phyloP scores from a whole-genome alignment of 2,329 filamentous ascomycete species.

The Xylariaceae sp. region DNA sequence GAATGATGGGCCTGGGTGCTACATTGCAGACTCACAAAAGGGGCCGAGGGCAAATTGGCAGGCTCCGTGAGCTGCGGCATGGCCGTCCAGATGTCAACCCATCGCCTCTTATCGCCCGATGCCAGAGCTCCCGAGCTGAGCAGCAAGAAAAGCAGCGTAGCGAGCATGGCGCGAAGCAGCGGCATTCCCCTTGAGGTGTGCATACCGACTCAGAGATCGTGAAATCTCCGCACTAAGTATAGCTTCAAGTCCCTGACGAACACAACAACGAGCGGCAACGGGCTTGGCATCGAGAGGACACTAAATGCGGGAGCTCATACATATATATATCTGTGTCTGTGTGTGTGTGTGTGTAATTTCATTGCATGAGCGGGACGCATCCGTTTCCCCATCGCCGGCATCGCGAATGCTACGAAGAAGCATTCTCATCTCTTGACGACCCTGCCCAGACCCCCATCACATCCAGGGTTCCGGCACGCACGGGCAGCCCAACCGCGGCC shows the following conservation, averaged over 20 bases:
- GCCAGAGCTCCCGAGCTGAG: not conserved
- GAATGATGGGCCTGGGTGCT: too few relatives aligned
- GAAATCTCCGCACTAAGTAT: not conserved
- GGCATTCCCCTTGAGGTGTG: not conserved
- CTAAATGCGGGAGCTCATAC: too few relatives aligned
- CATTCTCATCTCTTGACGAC: too few relatives aligned
- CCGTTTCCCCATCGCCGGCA: too few relatives aligned
- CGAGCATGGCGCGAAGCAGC: not conserved
- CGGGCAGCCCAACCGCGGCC: too few relatives aligned
- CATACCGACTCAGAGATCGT: not conserved
- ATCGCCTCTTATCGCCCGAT: slow-evolving; percentile 34
- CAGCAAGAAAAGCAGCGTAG: not conserved
- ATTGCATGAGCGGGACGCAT: too few relatives aligned
- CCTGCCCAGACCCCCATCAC: too few relatives aligned
- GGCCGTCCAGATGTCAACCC: slow-evolving; percentile 58
- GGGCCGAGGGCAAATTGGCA: slow-evolving; percentile 51
- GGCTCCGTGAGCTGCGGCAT: slow-evolving; percentile 58
- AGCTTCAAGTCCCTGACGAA: not conserved
- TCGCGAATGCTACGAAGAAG: too few relatives aligned
- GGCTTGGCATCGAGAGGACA: not conserved
- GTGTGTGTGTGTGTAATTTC: too few relatives aligned
- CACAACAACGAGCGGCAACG: not conserved
- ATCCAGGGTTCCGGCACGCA: too few relatives aligned
- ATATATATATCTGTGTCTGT: too few relatives aligned
- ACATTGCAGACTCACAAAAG: slow-evolving; percentile 53